Conservation (phyloP, 2,329 filamentous ascomycete genomes). For the Parastagonospora nodorum region DNA sequence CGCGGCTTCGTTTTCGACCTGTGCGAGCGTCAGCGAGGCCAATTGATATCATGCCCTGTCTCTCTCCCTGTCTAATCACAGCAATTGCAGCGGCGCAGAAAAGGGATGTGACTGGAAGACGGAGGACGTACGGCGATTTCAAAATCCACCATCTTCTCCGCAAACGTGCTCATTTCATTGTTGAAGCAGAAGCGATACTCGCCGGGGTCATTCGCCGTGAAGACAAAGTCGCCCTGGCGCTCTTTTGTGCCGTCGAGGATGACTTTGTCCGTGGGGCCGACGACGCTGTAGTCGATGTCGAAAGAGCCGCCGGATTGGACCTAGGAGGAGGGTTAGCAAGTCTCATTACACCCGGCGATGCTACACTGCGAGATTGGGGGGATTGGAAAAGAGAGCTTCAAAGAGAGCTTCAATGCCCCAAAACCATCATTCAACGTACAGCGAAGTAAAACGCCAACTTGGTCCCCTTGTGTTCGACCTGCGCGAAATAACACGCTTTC, state of each 20-base stretch:
- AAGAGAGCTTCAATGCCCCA: too few relatives aligned
- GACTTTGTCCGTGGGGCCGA: conserved; percentile 77
- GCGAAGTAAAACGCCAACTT: conserved; percentile 99
- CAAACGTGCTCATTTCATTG: conserved; percentile 97
- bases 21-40: too few relatives aligned
- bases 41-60: too few relatives aligned
- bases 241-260: conserved; percentile 88
- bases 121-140: conserved; percentile 89
- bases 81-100: too few relatives aligned
- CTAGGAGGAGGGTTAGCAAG: conserved; percentile 52
- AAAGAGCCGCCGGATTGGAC: conserved; percentile 98
- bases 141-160: conserved; percentile 97
- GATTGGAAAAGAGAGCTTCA: too few relatives aligned
- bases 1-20: conserved; percentile 90
- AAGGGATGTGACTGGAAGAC: too few relatives aligned
- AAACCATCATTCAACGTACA: conserved; percentile 58
- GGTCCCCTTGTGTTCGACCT: conserved; percentile 75
- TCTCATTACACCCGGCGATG: too few relatives aligned
- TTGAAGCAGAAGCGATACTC: conserved; percentile 98
- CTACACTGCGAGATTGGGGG: too few relatives aligned
- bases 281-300: conserved; percentile 91
- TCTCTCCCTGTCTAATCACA: too few relatives aligned
- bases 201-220: conserved; percentile 83
- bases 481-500: conserved; percentile 92
- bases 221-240: conserved; percentile 96